phyloP scores from a whole-genome alignment of 139 green algal genomes.

The Chlorella sp. region DNA sequence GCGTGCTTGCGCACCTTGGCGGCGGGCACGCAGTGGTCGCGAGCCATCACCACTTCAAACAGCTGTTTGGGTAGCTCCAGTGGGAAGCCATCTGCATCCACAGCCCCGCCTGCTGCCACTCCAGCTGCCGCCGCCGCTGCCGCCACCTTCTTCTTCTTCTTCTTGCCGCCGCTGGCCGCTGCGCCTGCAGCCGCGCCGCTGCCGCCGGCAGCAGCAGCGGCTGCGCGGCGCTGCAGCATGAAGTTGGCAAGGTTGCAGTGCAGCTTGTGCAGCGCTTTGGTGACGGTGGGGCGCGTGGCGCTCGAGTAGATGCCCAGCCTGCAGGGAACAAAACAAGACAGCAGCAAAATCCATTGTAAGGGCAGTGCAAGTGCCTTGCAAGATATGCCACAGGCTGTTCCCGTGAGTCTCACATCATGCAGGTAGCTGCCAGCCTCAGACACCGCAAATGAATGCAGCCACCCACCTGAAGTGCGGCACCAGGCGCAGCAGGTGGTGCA shows the following conservation, averaged over 20 bases:
- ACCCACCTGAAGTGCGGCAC: constrained; percentile 37
- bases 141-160: neutral
- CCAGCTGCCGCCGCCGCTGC: neutral
- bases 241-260: constrained; percentile 33
- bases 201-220: neutral
- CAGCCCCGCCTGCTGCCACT: neutral
- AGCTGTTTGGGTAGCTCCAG: neutral
- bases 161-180: neutral
- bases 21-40: constrained; percentile 21
- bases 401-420: no score
- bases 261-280: constrained; percentile 36
- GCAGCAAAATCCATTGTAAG: no score
- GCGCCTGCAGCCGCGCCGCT: neutral
- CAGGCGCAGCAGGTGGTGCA: constrained; percentile 46
- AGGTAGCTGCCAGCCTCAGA: no score
- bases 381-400: no score
- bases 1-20: no score
- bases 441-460: no score
- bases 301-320: constrained; percentile 49
- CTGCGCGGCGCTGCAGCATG: neutral
- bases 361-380: no score
- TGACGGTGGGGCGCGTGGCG: constrained; percentile 44
- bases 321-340: no score
- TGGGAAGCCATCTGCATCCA: constrained; percentile 7
- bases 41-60: constrained; percentile 35